Percentiles rank a stretch among this genome's conserved stretches.
Conservation (phyloP, 164 flowering plant species). For the Protea cynaroides region DNA sequence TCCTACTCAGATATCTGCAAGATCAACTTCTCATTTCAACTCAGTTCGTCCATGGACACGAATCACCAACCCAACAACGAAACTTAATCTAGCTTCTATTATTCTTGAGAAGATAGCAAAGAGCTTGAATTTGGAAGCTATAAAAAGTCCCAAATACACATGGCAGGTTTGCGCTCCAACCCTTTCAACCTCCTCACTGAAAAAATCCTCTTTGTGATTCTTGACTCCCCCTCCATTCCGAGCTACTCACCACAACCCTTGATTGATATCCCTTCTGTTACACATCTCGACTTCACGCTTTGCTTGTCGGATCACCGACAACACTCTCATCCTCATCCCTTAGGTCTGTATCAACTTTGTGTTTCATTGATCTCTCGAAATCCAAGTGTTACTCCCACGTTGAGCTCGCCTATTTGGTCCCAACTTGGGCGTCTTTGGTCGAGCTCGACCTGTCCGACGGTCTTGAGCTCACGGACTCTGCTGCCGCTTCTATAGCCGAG, state of each 20-base stretch:
- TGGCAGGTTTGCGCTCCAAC: too few relatives aligned
- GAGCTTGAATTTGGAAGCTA: too few relatives aligned
- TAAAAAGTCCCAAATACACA: too few relatives aligned
- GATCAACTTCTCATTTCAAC: too few relatives aligned
- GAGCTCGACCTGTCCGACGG: slow-evolving; percentile 76
- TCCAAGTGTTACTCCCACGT: slow-evolving; percentile 43
- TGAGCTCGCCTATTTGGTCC: slow-evolving; percentile 45
- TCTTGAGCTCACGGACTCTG: slow-evolving; percentile 51
- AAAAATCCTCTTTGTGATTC: too few relatives aligned
- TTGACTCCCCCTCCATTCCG: slow-evolving; percentile 45
- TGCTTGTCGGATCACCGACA: slow-evolving; percentile 61
- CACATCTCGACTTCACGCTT: slow-evolving; percentile 52
- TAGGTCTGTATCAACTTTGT: slow-evolving; percentile 22
- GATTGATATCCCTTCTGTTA: slow-evolving; percentile 38
- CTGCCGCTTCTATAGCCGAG: slow-evolving; percentile 50
- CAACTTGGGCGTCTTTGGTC: slow-evolving; percentile 44
- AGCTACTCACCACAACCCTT: slow-evolving; percentile 32
- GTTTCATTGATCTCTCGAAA: slow-evolving; percentile 54
- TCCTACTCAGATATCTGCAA: too few relatives aligned
- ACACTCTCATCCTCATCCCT: slow-evolving; percentile 33
- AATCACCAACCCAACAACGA: too few relatives aligned
- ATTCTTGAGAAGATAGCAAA: too few relatives aligned
- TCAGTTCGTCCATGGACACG: too few relatives aligned
- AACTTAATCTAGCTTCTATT: too few relatives aligned
- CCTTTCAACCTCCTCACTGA: too few relatives aligned